Percentiles rank a stretch among this genome's conserved stretches.
Evolutionary conservation across 441 rosid genomes (phyloP).

Genomic region (Aquilaria agallochum): DNA sequence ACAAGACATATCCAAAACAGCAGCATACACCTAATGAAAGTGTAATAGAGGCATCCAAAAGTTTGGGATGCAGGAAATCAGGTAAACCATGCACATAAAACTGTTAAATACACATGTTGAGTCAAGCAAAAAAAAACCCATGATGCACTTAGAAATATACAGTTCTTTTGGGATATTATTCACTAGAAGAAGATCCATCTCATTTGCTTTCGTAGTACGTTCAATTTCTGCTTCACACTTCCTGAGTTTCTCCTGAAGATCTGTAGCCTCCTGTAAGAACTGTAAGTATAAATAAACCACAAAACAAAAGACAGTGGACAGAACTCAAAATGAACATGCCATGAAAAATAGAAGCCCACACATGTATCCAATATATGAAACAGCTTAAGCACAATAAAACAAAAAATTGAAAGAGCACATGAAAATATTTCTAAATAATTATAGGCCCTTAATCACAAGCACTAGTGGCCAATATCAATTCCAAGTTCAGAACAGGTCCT

Average conservation of each 20-base stretch:
- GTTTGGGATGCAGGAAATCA: neutral
- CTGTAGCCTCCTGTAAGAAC: conserved; percentile 64
- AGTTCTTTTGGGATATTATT: conserved; percentile 50
- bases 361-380: too few species aligned
- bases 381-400: too few species aligned
- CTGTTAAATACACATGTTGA: too few species aligned
- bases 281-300: conserved; percentile 21
- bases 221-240: conserved; percentile 84
- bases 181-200: conserved; percentile 67
- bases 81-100: neutral
- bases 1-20: too few species aligned
- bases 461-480: too few species aligned
- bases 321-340: neutral
- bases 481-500: too few species aligned
- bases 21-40: too few species aligned
- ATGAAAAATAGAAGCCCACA: neutral
- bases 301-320: conserved; percentile 7
- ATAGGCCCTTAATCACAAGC: too few species aligned
- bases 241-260: conserved; percentile 64
- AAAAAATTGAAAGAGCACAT: too few species aligned
- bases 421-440: too few species aligned
- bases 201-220: conserved; percentile 64
- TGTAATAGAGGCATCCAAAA: neutral
- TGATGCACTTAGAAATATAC: conserved; percentile 18
- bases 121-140: too few species aligned